Evolutionary conservation across 257 asterid genomes (phyloP).

Genomic region (Plantago ovata): DNA sequence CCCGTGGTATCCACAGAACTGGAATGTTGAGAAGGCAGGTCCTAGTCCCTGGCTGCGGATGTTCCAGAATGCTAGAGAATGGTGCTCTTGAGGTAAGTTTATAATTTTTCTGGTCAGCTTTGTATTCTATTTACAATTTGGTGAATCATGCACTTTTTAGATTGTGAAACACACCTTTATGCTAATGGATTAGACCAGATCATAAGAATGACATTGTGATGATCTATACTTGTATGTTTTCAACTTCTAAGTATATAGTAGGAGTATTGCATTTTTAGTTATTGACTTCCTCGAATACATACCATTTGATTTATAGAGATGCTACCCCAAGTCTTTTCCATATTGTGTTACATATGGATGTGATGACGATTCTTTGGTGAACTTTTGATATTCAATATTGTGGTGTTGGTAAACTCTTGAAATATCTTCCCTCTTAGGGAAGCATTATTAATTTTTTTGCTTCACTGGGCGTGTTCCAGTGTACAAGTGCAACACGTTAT

Average conservation of each 20-base stretch:
- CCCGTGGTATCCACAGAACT: conserved; percentile 87
- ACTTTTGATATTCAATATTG: neutral
- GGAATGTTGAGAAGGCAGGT: conserved; percentile 76
- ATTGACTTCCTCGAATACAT: too few species aligned
- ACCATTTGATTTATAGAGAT: too few species aligned
- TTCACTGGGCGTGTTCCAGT: too few species aligned
- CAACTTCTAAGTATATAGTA: too few species aligned
- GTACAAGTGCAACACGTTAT: too few species aligned
- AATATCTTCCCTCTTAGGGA: neutral
- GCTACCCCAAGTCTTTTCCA: too few species aligned
- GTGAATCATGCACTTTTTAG: neutral
- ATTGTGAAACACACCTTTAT: neutral
- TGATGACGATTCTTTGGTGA: neutral
- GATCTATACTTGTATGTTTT: too few species aligned
- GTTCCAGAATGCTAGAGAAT: conserved; percentile 92
- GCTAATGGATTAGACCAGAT: too few species aligned
- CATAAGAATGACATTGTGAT: too few species aligned
- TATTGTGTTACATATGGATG: too few species aligned
- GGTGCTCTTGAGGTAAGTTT: conserved; percentile 70
- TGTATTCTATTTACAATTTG: neutral
- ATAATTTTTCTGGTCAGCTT: too few species aligned
- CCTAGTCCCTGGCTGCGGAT: conserved; percentile 91
- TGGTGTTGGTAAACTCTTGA: neutral
- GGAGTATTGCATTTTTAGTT: too few species aligned
- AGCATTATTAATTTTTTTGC: neutral